Percentiles rank a stretch among this genome's conserved stretches.
These are phyloP conservation scores for Viola pubescens DNA, from an alignment of 441 rosid species.

Conservation along the genomic window DNA sequence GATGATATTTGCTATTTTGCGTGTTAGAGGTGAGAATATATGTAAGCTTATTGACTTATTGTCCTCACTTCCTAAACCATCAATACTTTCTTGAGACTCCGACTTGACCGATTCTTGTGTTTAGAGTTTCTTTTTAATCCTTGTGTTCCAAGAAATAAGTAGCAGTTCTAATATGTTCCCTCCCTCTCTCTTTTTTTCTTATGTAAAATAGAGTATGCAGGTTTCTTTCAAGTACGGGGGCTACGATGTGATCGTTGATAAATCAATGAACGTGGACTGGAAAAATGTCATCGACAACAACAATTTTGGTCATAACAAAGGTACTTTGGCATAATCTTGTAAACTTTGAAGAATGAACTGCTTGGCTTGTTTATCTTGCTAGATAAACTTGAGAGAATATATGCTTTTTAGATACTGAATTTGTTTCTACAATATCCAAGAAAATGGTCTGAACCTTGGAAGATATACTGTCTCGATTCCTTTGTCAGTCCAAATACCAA, in stretches of 20 bases:
- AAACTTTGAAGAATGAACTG: not conserved
- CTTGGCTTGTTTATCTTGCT: not conserved
- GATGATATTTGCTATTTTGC: no score
- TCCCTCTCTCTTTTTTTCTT: not conserved
- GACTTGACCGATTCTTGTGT: no score
- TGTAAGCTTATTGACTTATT: no score
- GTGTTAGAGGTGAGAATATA: no score
- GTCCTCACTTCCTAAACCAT: no score
- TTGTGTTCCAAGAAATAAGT: not conserved
- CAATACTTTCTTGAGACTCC: no score
- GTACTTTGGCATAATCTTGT: slow-evolving; percentile 16
- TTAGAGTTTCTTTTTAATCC: not conserved
- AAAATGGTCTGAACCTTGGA: not conserved
- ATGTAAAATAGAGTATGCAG: slow-evolving; percentile 21
- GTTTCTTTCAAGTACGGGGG: slow-evolving; percentile 22
- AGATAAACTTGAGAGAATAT: no score
- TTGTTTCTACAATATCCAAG: no score
- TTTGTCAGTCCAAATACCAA: not conserved
- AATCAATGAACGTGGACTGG: slow-evolving; percentile 32
- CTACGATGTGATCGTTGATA: slow-evolving; percentile 28
- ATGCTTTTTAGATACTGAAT: no score
- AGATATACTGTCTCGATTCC: not conserved
- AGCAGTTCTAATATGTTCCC: not conserved
- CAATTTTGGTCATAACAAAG: slow-evolving; percentile 26
- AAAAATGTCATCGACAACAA: slow-evolving; percentile 29